Conservation (phyloP, 371 early-diverging fungal species). For the Rhizomucor pusillus region DNA sequence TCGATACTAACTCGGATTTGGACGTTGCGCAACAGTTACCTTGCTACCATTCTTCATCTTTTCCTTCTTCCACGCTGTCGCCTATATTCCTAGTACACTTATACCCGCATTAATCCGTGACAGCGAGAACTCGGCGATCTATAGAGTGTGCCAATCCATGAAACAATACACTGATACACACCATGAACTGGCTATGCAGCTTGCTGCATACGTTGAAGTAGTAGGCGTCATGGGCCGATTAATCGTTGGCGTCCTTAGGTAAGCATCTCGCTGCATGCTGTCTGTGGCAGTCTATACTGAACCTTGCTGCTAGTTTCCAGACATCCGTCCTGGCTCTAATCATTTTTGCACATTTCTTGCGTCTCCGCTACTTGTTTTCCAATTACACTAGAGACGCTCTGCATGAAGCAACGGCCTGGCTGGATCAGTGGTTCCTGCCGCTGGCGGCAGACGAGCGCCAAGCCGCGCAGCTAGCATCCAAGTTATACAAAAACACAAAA, state of each 20-base stretch:
- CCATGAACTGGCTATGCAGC: slow-evolving; percentile 65
- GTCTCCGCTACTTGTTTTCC: slow-evolving; percentile 76
- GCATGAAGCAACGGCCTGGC: slow-evolving; percentile 36
- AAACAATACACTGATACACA: slow-evolving; percentile 60
- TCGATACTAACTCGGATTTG: background rate
- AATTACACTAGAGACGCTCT: slow-evolving; percentile 61
- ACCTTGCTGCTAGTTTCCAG: slow-evolving; percentile 44
- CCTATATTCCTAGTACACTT: slow-evolving; percentile 65
- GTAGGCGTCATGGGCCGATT: slow-evolving; percentile 68
- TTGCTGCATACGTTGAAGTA: slow-evolving; percentile 80
- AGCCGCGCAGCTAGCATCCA: slow-evolving; percentile 26
- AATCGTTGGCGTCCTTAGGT: slow-evolving; percentile 60
- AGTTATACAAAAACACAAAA: slow-evolving; percentile 50
- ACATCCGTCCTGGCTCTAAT: slow-evolving; percentile 76
- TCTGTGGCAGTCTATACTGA: background rate
- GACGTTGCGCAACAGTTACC: slow-evolving; percentile 48
- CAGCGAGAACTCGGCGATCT: slow-evolving; percentile 33
- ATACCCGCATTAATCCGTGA: slow-evolving; percentile 63
- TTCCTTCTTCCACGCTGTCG: slow-evolving; percentile 78
- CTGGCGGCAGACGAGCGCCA: slow-evolving; percentile 35
- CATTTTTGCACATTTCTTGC: slow-evolving; percentile 78
- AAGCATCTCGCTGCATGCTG: slow-evolving; percentile 19
- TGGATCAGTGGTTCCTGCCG: slow-evolving; percentile 57
- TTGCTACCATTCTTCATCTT: slow-evolving; percentile 80
- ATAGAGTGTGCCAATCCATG: slow-evolving; percentile 39